Evolutionary conservation across 345 rosid species (phyloP).

Genomic region (Erucastrum elatum): DNA sequence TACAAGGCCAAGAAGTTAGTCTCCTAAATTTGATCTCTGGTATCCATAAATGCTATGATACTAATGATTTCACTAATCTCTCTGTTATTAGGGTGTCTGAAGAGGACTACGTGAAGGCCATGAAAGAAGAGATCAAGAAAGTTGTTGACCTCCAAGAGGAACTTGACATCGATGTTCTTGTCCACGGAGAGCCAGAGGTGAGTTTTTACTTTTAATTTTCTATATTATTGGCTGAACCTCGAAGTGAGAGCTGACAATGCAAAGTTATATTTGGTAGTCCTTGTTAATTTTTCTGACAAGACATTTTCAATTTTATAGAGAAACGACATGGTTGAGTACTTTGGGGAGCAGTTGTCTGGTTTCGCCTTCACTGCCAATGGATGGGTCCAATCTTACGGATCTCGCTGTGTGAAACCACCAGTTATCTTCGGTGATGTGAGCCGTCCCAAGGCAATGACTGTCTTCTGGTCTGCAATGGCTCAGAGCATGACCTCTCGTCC

Average conservation of each 20-base stretch:
- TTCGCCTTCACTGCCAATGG: constrained; percentile 93
- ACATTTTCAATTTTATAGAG: constrained; percentile 52
- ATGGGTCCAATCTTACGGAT: constrained; percentile 98
- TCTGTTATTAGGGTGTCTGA: constrained; percentile 71
- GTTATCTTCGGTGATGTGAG: constrained; percentile 97
- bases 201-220: constrained; percentile 5
- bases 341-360: constrained; percentile 96
- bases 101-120: constrained; percentile 77
- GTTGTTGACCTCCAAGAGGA: constrained; percentile 94
- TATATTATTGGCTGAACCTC: neutral
- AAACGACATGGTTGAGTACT: constrained; percentile 99
- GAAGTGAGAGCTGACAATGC: neutral
- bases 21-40: neutral
- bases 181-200: constrained; percentile 99
- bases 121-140: constrained; percentile 89
- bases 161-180: constrained; percentile 95
- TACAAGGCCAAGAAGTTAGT: constrained; percentile 92
- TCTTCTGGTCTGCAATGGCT: constrained; percentile 90
- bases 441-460: constrained; percentile 98
- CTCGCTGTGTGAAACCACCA: constrained; percentile 98
- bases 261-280: neutral
- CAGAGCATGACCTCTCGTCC: constrained; percentile 98
- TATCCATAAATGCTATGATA: neutral
- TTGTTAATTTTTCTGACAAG: constrained; percentile 17
- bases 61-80: constrained; percentile 26